Base-by-base conservation (phyloP, 139 green algal genomes). In the Haematococcus lacustris region DNA sequence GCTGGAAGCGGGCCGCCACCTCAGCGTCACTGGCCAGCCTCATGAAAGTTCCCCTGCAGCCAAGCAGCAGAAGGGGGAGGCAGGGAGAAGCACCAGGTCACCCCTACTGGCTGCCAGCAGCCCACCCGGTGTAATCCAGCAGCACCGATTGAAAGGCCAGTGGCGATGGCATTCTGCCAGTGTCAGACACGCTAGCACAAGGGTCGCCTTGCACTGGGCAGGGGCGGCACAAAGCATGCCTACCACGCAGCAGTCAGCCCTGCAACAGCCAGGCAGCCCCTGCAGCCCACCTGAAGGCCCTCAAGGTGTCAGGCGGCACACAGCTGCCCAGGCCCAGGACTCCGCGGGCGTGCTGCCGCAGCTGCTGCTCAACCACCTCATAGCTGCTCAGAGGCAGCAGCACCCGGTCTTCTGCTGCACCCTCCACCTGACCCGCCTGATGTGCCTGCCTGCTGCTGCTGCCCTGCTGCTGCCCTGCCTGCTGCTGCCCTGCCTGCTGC, bases 1-100 rank as follows among this genome's bases (percentile, higher is more conserved):
- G 40, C 32, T 53, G 39, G 35, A 88, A 82, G 1, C 76, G 69
- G 21, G 39, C 65, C 28, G 80, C 61, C 17, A 91, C 84, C 70
- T 92, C 84, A 30, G 33, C 21, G 17, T 25, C 23, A 4, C 21
- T 26, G 0, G 64, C 17, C 71, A 69, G 28, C 43, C 6, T 23
- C 6, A 64, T n/a, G 69, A 37, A 25, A 25, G 72, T 17, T 6
- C 43, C 60, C 37, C 71, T 72, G 38, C 41, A 60, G 64, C 32
- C 28, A n/a, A 39, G 25, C 47, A 38, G 6, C 67, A 40, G 67
- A 4, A 51, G 61, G 3, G 28, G 28, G 32, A 40, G 21, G 32
- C 7, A 43, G 50, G 23, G 35, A 3, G 5, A 38, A 21, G 21
- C 30, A 30, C 13, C 59, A 66, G 3, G 37, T 3, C 5, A 32